Percentiles rank a stretch among this genome's conserved stretches.
Conservation (phyloP, 176 grass and related monocot species). For the Paspalum vaginatum region DNA sequence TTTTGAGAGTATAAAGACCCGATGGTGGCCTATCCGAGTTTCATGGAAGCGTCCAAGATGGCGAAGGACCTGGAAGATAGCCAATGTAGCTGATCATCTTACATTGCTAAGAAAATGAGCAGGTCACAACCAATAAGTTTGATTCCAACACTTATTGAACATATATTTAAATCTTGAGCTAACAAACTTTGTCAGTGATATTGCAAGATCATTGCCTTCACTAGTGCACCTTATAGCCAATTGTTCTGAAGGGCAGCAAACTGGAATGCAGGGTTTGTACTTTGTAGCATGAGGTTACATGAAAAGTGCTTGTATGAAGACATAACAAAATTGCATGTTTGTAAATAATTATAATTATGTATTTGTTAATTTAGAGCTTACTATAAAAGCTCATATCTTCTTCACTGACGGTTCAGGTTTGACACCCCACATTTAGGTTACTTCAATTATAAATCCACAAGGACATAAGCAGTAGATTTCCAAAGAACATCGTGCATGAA, state of each 20-base stretch:
- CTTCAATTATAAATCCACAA: slow-evolving; percentile 18
- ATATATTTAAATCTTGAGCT: slow-evolving; percentile 24
- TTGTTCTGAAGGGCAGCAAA: not conserved
- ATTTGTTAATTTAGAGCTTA: not conserved
- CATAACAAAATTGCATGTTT: not conserved
- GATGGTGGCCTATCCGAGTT: slow-evolving; percentile 68
- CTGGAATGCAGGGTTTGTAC: not conserved
- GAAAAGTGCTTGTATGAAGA: slow-evolving; percentile 7
- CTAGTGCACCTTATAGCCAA: not conserved
- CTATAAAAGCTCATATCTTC: not conserved
- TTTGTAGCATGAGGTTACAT: not conserved
- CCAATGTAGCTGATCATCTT: slow-evolving; percentile 10
- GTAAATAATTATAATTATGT: not conserved
- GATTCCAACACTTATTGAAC: not conserved
- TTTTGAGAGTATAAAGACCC: slow-evolving; percentile 76
- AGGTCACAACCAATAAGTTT: slow-evolving; percentile 2
- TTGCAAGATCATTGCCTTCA: not conserved
- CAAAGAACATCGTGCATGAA: slow-evolving; percentile 20
- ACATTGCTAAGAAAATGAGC: slow-evolving; percentile 1
- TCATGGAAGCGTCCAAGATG: slow-evolving; percentile 90
- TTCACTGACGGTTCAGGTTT: not conserved
- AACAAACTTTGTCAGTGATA: not conserved
- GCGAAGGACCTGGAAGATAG: slow-evolving; percentile 72
- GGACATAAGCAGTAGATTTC: slow-evolving; percentile 8
- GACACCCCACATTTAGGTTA: not conserved